Conservation (phyloP, 2,329 filamentous ascomycete genomes). For the Aspergillus ochraceoroseus region DNA sequence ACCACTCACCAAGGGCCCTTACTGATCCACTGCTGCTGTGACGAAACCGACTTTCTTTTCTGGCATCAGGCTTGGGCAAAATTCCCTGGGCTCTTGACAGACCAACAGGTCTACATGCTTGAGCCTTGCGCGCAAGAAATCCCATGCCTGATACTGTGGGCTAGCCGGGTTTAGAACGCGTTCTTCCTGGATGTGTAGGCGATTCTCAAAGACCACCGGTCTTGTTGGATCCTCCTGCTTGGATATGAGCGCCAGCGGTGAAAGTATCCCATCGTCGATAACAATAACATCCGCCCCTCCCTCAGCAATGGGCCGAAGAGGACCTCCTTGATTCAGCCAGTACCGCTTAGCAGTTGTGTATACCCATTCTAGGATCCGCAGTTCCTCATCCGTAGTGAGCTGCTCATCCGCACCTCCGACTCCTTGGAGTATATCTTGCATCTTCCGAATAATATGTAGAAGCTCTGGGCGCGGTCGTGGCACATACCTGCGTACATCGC, state of each 20-base stretch:
- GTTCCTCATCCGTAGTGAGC: slow-evolving; percentile 57
- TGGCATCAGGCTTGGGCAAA: slow-evolving; percentile 64
- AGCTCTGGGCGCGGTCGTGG: slow-evolving; percentile 70
- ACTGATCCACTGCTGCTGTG: slow-evolving; percentile 71
- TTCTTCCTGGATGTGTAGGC: slow-evolving; percentile 72
- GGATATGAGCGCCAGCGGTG: slow-evolving; percentile 65
- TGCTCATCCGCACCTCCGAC: slow-evolving; percentile 60
- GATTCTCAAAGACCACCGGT: slow-evolving; percentile 72
- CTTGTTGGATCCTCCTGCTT: slow-evolving; percentile 63
- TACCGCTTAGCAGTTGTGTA: slow-evolving; percentile 64
- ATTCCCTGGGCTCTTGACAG: slow-evolving; percentile 67
- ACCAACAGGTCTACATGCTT: slow-evolving; percentile 70
- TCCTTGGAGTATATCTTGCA: slow-evolving; percentile 79
- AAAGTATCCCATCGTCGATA: slow-evolving; percentile 77
- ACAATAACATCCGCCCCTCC: slow-evolving; percentile 71
- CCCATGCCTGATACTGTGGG: slow-evolving; percentile 66
- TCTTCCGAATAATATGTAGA: slow-evolving; percentile 75
- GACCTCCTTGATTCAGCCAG: slow-evolving; percentile 64
- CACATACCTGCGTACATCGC: slow-evolving; percentile 52
- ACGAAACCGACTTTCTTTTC: slow-evolving; percentile 63
- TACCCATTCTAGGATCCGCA: slow-evolving; percentile 62
- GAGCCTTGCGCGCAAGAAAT: slow-evolving; percentile 66
- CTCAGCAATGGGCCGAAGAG: slow-evolving; percentile 56
- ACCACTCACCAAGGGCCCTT: slow-evolving; percentile 16
- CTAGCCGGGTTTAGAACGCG: slow-evolving; percentile 57